Percentiles rank a stretch among this genome's conserved stretches.
Conservation (phyloP, 257 asterid genomes). For the Nicotiana paniculata region DNA sequence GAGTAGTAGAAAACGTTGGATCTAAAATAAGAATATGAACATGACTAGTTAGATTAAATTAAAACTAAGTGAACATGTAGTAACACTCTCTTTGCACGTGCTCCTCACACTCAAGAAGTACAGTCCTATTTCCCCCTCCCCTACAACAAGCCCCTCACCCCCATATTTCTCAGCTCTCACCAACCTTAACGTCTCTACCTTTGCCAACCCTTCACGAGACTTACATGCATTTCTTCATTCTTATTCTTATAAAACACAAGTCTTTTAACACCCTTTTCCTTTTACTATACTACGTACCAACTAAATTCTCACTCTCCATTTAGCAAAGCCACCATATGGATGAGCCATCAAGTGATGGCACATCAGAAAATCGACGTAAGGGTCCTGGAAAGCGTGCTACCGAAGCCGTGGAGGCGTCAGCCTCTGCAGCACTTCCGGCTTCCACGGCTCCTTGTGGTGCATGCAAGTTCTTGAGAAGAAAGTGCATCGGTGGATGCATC, state of each 20-base stretch:
- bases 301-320: neutral
- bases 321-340: constrained; percentile 34
- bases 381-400: constrained; percentile 27
- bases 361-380: constrained; percentile 28
- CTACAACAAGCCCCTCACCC: neutral
- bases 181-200: constrained; percentile 21
- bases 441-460: constrained; percentile 72
- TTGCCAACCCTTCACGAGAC: constrained; percentile 70
- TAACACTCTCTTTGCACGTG: constrained; percentile 84
- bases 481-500: constrained; percentile 67
- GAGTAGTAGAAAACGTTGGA: too few species aligned
- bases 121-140: neutral
- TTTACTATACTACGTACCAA: neutral
- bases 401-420: neutral
- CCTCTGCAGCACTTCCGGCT: neutral
- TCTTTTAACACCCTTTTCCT: neutral
- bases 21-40: too few species aligned
- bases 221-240: constrained; percentile 45
- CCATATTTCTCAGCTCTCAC: neutral
- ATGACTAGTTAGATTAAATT: too few species aligned
- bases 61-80: neutral
- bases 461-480: constrained; percentile 91
- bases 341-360: constrained; percentile 25
- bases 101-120: constrained; percentile 38
- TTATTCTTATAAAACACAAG: constrained; percentile 23